Conservation (phyloP, 2,329 filamentous ascomycete genomes). For the Helminthosporium solani region DNA sequence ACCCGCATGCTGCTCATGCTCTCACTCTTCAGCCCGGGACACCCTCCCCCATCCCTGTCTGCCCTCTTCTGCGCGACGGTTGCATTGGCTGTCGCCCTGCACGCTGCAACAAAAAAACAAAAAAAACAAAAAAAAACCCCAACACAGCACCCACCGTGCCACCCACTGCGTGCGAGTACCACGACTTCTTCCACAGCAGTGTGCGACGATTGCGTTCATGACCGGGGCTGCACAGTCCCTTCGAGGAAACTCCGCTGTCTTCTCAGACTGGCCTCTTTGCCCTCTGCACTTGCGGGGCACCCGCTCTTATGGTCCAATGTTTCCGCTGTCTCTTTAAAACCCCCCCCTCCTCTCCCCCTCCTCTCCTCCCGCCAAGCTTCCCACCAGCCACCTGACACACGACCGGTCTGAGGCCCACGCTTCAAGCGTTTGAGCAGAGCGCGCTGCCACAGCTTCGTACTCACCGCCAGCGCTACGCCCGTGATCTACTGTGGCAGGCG, state of each 20-base stretch:
- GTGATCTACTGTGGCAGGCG: slow-evolving; percentile 17
- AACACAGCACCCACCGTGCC: too few species aligned
- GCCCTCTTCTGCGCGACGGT: not conserved
- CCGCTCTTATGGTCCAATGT: slow-evolving; percentile 2
- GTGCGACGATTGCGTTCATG: not conserved
- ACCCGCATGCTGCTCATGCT: too few species aligned
- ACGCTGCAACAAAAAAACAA: slow-evolving; percentile 3
- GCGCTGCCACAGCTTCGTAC: slow-evolving; percentile 25
- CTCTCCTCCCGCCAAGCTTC: slow-evolving; percentile 10
- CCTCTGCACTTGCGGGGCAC: not conserved
- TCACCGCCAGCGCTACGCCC: slow-evolving; percentile 24
- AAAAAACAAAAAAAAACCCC: too few species aligned
- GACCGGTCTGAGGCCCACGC: slow-evolving; percentile 31
- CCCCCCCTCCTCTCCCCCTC: too few species aligned
- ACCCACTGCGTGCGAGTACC: not conserved
- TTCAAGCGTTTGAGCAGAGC: slow-evolving; percentile 33
- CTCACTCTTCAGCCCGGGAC: not conserved
- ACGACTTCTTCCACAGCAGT: not conserved
- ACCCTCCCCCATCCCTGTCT: not conserved
- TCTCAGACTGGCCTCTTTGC: too few species aligned
- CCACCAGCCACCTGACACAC: slow-evolving; percentile 28
- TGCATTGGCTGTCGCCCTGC: slow-evolving; percentile 1
- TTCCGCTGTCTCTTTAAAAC: not conserved
- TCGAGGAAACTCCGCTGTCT: too few species aligned
- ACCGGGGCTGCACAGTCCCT: too few species aligned